Evolutionary conservation across 768 basidiomycete genomes (phyloP).

Genomic region (Trametes meyenii): DNA sequence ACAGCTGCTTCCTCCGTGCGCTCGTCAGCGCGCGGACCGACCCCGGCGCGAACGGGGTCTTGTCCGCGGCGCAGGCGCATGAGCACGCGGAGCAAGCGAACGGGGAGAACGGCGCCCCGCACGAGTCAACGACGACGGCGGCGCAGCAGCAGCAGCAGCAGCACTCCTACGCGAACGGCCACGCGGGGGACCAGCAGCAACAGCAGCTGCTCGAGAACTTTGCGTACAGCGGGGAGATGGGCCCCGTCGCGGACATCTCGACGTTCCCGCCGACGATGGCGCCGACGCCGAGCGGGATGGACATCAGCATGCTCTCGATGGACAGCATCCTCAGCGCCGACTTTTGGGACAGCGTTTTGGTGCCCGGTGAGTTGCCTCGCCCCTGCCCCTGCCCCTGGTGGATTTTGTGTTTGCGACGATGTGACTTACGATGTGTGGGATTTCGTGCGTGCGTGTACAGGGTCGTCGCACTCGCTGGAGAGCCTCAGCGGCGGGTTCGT

Average conservation of each 20-base stretch:
- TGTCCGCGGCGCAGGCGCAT: neutral
- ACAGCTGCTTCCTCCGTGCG: conserved; percentile 80
- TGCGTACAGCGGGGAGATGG: conserved; percentile 83
- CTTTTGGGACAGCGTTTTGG: conserved; percentile 88
- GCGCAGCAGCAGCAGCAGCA: conserved; percentile 1
- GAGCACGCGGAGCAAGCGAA: conserved; percentile 4
- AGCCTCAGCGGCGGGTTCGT: conserved; percentile 85
- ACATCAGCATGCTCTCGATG: conserved; percentile 64
- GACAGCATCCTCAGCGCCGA: conserved; percentile 77
- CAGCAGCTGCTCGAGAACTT: conserved; percentile 50
- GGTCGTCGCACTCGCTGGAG: conserved; percentile 79
- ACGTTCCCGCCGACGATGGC: conserved; percentile 91
- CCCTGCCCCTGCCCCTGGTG: neutral
- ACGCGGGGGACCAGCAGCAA: neutral
- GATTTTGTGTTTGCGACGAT: conserved; percentile 5
- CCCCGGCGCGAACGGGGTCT: conserved; percentile 21
- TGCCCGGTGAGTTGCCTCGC: conserved; percentile 63
- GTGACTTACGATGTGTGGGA: neutral
- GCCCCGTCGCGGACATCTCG: conserved; percentile 77
- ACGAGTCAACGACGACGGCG: conserved; percentile 16
- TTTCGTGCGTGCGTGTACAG: conserved; percentile 40
- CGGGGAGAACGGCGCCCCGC: conserved; percentile 1
- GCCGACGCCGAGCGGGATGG: conserved; percentile 45
- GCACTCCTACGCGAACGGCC: conserved; percentile 8
- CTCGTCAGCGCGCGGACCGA: conserved; percentile 61